Base-by-base conservation (phyloP, 805 yeast genomes). In the Wickerhamomyces ciferrii region DNA sequence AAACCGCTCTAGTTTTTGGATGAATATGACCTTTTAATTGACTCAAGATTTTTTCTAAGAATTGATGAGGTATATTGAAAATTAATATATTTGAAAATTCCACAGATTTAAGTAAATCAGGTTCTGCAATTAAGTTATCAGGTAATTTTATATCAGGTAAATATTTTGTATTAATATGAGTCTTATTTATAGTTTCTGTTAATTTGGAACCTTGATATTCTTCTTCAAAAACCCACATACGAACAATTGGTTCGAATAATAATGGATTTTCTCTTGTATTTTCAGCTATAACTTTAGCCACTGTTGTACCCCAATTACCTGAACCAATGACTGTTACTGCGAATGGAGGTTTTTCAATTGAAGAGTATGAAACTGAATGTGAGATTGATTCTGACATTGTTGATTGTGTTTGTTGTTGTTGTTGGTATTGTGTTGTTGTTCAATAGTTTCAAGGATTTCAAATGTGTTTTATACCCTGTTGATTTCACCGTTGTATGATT, bases 271-370 rank as follows among this genome's bases (percentile, higher is more conserved):
- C 82, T 23, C 72, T 71, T 37, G 90, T 73, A 68, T 89, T 89
- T 67, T 92, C 97, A 23, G 97, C 91, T 24, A 89, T 83, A 43
- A 92, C 86, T 67, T 92, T 92, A 52, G 97, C 97, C 45, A 92
- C 89, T 8, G 97, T 91, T 38, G 96, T 88, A 49, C 98, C 98
- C 85, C 98, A 92, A 70, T 92, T 92, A 58, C 98, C 98, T n/a
- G 97, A 89, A 34, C 98, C 98, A 52, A 91, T 81, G 44, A 88
- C 84, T 35, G 87, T 70, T 17, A 83, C 75, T 55, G 69, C 74
- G 68, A 72, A 80, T n/a, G 72, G 75, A 1, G 56, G 52, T 41
- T 43, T 53, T 43, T 53, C 50, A 43, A 53, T 51, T 1, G 52
- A 51, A 2, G 47, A n/a, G 43, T 53, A 43, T 20, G 55, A 52